Percentiles rank a stretch among this genome's conserved stretches.
Evolutionary conservation across 2,329 filamentous ascomycete species (phyloP).

Genomic region (Colletotrichum sp.): DNA sequence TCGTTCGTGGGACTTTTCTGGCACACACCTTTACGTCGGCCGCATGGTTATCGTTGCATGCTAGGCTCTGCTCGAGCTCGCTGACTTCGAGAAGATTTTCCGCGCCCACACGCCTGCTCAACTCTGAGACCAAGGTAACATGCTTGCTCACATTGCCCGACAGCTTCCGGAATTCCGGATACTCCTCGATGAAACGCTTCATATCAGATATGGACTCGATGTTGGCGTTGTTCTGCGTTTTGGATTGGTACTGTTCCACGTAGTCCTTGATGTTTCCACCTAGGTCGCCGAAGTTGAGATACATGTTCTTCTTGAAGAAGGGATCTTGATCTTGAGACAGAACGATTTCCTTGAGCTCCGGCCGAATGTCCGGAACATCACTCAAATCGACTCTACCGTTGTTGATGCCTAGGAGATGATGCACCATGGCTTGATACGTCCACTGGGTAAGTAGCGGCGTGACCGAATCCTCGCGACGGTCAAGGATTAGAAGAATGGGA

Average conservation of each 20-base stretch:
- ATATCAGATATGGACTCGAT: constrained; percentile 98
- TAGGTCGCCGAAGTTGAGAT: constrained; percentile 93
- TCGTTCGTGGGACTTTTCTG: background rate
- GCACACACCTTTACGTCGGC: constrained; percentile 81
- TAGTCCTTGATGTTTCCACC: constrained; percentile 98
- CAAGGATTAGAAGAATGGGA: constrained; percentile 87
- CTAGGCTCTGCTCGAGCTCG: constrained; percentile 94
- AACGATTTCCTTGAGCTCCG: constrained; percentile 92
- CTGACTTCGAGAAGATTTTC: constrained; percentile 94
- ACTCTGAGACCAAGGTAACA: constrained; percentile 91
- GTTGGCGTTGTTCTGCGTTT: constrained; percentile 94
- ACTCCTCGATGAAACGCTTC: constrained; percentile 99
- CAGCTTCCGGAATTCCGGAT: constrained; percentile 95
- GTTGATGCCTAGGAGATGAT: constrained; percentile 90
- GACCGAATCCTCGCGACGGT: constrained; percentile 91
- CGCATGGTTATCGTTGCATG: constrained; percentile 94
- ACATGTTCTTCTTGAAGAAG: constrained; percentile 99
- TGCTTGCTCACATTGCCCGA: constrained; percentile 99
- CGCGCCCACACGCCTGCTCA: constrained; percentile 84
- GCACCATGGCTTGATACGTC: constrained; percentile 99
- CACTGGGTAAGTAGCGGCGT: constrained; percentile 95
- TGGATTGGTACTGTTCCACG: constrained; percentile 96
- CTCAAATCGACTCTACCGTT: constrained; percentile 94
- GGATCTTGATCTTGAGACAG: constrained; percentile 96
- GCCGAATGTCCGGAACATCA: constrained; percentile 80